Percentiles rank a stretch among this genome's conserved stretches.
These are phyloP conservation scores for Tuber umbilicatum DNA, from an alignment of 495 filamentous ascomycete species.

Conservation along the genomic window DNA sequence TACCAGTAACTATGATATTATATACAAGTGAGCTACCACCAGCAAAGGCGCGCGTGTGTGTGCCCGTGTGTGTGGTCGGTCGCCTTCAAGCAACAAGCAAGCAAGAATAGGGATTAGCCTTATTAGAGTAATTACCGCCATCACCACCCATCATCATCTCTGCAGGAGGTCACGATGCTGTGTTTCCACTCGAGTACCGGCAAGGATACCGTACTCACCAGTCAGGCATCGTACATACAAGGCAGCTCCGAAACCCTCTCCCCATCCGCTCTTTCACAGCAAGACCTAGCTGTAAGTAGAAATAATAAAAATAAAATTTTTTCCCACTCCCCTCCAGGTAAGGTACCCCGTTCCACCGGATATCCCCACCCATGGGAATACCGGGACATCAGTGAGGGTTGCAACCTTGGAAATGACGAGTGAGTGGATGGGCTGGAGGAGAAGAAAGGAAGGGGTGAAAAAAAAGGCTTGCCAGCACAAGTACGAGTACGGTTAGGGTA, in stretches of 20 bases:
- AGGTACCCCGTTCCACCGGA: background rate
- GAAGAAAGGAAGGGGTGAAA: background rate
- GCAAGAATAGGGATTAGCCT: background rate
- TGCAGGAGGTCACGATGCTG: constrained; percentile 1
- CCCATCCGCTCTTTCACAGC: background rate
- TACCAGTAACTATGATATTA: too few species aligned
- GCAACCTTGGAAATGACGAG: background rate
- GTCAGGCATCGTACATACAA: background rate
- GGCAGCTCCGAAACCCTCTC: background rate
- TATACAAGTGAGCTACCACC: background rate
- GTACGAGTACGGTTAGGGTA: background rate
- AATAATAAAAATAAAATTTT: background rate
- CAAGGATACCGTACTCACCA: background rate
- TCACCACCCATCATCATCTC: background rate
- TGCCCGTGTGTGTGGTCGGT: background rate
- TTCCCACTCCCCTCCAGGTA: background rate
- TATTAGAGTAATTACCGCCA: background rate
- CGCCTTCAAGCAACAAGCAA: background rate
- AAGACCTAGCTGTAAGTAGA: background rate
- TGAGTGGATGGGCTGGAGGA: background rate
- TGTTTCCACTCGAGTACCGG: too few species aligned
- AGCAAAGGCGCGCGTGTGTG: background rate
- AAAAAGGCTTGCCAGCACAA: background rate
- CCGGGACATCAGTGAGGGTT: background rate
- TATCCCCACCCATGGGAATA: background rate